A percentile compares a stretch with the other conserved stretches of the same genome.
Conservation (phyloP, 2,329 filamentous ascomycete species). For the Tolypocladium sp. region DNA sequence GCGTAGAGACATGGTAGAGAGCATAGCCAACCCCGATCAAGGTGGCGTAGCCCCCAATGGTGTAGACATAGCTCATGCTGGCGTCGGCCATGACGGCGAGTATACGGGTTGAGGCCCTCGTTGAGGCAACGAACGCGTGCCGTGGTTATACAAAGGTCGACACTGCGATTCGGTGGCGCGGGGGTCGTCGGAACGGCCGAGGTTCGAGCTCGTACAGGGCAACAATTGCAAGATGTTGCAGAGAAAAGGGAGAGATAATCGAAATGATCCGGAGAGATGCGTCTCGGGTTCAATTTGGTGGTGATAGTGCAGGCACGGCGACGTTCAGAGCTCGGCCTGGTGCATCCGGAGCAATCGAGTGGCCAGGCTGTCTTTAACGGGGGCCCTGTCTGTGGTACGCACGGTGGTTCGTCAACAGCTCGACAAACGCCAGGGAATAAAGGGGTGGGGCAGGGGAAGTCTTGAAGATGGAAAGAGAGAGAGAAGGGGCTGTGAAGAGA, state of each 20-base stretch:
- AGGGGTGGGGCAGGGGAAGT: not conserved
- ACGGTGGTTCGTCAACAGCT: slow-evolving; percentile 6
- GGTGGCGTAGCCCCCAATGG: slow-evolving; percentile 25
- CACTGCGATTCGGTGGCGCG: not conserved
- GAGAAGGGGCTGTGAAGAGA: not conserved
- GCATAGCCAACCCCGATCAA: slow-evolving; percentile 25
- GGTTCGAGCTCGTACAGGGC: not conserved
- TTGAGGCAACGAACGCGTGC: not conserved
- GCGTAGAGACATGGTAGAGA: slow-evolving; percentile 25
- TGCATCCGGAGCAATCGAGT: slow-evolving; percentile 16
- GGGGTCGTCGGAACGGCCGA: not conserved
- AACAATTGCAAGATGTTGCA: not conserved
- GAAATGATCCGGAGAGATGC: not conserved
- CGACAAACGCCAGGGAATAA: not conserved
- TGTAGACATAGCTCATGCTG: slow-evolving; percentile 25
- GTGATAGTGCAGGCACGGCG: slow-evolving; percentile 3
- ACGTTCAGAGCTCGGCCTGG: slow-evolving; percentile 7
- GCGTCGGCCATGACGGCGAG: slow-evolving; percentile 19
- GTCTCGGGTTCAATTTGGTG: not conserved
- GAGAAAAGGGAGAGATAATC: not conserved
- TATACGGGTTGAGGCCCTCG: not conserved
- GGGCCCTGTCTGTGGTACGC: slow-evolving; percentile 8
- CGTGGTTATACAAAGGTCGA: not conserved
- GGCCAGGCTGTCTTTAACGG: slow-evolving; percentile 22
- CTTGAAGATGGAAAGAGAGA: not conserved